Evolutionary conservation across 2,329 filamentous ascomycete species (phyloP).

Genomic region (Phialophora tarda): DNA sequence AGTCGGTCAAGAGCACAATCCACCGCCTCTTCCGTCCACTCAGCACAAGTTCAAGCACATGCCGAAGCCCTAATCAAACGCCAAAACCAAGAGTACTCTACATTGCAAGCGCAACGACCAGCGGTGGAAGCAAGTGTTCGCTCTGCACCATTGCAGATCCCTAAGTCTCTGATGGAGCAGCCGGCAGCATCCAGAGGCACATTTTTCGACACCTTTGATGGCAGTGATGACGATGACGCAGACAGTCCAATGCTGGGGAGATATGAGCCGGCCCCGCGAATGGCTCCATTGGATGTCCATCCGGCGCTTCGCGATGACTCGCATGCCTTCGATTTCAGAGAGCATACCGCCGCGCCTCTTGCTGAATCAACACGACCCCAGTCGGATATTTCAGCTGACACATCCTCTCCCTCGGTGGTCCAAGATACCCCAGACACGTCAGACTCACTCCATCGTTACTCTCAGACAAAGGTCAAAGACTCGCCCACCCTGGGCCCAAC

Average conservation of each 20-base stretch:
- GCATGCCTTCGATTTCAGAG: slow-evolving; percentile 37
- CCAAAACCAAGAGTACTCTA: slow-evolving; percentile 37
- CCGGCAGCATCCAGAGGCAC: slow-evolving; percentile 33
- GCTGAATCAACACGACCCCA: slow-evolving; percentile 13
- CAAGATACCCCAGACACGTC: slow-evolving; percentile 31
- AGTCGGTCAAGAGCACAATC: slow-evolving; percentile 32
- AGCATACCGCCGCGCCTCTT: slow-evolving; percentile 14
- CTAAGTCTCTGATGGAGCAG: slow-evolving; percentile 18
- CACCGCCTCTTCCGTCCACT: slow-evolving; percentile 29
- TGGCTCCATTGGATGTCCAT: slow-evolving; percentile 45
- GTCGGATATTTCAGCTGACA: slow-evolving; percentile 29
- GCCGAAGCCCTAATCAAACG: slow-evolving; percentile 38
- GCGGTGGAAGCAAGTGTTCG: not conserved
- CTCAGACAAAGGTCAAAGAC: slow-evolving; percentile 53
- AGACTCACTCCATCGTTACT: slow-evolving; percentile 28
- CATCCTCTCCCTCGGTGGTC: slow-evolving; percentile 28
- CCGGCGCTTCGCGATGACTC: slow-evolving; percentile 47
- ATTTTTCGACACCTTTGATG: slow-evolving; percentile 36
- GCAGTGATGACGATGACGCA: slow-evolving; percentile 49
- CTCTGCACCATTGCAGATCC: not conserved
- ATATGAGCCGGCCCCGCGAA: slow-evolving; percentile 28
- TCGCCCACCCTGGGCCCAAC: slow-evolving; percentile 78
- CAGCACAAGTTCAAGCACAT: slow-evolving; percentile 34
- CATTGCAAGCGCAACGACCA: slow-evolving; percentile 26
- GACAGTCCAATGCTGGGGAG: slow-evolving; percentile 38